Percentiles rank a stretch among this genome's conserved stretches.
These are phyloP conservation scores for Xylaria sp. DNA, from an alignment of 2,329 filamentous ascomycete species.

Conservation along the genomic window DNA sequence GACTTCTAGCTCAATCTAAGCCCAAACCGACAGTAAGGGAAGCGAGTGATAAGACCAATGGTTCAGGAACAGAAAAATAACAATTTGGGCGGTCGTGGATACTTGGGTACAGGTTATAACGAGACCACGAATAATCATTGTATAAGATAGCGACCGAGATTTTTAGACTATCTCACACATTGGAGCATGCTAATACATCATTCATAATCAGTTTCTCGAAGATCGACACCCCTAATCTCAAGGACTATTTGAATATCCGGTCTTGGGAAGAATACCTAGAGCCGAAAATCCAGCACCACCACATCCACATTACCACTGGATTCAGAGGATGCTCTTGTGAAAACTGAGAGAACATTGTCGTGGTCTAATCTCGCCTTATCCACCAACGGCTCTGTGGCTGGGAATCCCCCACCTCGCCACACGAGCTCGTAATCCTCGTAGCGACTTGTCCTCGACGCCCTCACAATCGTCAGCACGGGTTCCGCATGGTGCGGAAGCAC, in stretches of 20 bases:
- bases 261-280: conserved; percentile 29
- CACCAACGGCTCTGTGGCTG: conserved; percentile 48
- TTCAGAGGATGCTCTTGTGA: conserved; percentile 35
- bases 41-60: conserved; percentile 20
- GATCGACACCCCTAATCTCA: not conserved
- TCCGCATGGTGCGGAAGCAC: conserved; percentile 45
- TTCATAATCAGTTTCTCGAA: not conserved
- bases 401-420: conserved; percentile 44
- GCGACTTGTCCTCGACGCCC: conserved; percentile 34
- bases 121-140: conserved; percentile 25
- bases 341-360: conserved; percentile 46
- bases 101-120: conserved; percentile 11
- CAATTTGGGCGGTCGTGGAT: not conserved
- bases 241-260: not conserved
- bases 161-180: conserved; percentile 9
- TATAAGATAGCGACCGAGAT: conserved; percentile 20
- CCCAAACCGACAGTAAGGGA: not conserved
- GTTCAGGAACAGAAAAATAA: conserved; percentile 29
- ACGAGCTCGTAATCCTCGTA: conserved; percentile 45
- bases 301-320: conserved; percentile 34
- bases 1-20: not conserved
- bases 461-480: conserved; percentile 42
- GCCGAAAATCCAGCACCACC: conserved; percentile 46
- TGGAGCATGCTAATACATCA: conserved; percentile 13
- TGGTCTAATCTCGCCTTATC: conserved; percentile 45